Conservation (phyloP, 495 filamentous ascomycete species). For the Aspergillus cristatus region DNA sequence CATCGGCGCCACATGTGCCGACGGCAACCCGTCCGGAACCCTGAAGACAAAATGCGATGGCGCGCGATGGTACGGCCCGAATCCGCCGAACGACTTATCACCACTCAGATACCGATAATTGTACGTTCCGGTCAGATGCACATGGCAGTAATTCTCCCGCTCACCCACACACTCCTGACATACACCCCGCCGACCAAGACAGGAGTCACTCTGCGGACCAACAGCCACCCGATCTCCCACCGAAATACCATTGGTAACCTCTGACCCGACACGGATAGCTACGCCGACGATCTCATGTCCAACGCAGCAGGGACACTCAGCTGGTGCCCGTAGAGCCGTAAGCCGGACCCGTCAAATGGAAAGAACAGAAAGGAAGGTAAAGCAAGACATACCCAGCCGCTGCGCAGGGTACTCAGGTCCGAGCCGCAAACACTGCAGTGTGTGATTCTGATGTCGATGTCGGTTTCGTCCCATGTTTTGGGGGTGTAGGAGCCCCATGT, state of each 20-base stretch:
- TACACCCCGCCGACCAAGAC: constrained; percentile 36
- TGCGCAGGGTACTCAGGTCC: constrained; percentile 57
- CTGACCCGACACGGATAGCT: constrained; percentile 56
- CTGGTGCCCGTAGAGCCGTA: no score
- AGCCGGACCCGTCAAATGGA: no score
- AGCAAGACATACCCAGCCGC: constrained; percentile 43
- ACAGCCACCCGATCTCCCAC: constrained; percentile 74
- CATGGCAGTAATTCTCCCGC: constrained; percentile 51
- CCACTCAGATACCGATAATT: constrained; percentile 22
- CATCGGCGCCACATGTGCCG: constrained; percentile 59
- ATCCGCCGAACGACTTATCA: constrained; percentile 49
- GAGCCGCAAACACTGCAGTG: constrained; percentile 17
- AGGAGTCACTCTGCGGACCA: constrained; percentile 60
- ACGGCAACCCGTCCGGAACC: constrained; percentile 50
- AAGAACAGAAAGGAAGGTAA: no score
- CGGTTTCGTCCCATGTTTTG: constrained; percentile 62
- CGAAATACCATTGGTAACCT: constrained; percentile 51
- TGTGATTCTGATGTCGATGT: constrained; percentile 36
- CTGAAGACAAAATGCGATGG: constrained; percentile 60
- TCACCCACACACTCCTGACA: constrained; percentile 54
- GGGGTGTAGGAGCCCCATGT: constrained; percentile 56
- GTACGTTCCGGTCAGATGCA: constrained; percentile 30
- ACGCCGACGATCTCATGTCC: constrained; percentile 71
- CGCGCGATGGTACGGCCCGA: constrained; percentile 56
- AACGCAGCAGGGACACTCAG: constrained; percentile 59